Conservation (phyloP, 306 rosid species). For the Vigna hirtella region DNA sequence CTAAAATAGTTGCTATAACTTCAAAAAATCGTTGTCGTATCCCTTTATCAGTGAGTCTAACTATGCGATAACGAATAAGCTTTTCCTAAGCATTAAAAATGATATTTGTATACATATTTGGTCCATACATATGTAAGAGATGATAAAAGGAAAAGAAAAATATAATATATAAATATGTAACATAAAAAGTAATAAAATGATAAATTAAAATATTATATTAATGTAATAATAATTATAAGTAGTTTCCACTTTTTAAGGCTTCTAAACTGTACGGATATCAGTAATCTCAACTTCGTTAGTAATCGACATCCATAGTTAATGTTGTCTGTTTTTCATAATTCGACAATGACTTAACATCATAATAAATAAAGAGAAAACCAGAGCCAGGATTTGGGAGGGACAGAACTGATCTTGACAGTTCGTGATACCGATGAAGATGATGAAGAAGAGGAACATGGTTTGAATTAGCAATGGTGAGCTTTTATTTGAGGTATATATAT, state of each 20-base stretch:
- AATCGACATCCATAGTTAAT: neutral
- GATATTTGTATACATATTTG: neutral
- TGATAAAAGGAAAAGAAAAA: neutral
- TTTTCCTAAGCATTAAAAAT: neutral
- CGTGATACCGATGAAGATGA: slow-evolving; percentile 6
- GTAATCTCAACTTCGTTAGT: neutral
- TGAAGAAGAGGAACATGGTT: neutral
- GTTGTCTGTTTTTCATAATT: neutral
- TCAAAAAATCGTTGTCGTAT: no score
- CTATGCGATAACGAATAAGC: neutral
- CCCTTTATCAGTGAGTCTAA: no score
- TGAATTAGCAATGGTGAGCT: neutral
- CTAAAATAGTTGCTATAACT: no score
- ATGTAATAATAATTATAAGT: neutral
- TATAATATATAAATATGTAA: neutral
- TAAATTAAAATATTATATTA: neutral
- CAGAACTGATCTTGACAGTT: slow-evolving; percentile 8
- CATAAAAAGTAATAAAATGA: neutral
- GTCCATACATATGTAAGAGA: neutral
- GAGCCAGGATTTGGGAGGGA: neutral
- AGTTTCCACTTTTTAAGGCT: neutral
- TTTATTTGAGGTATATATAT: neutral
- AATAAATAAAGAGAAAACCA: slow-evolving; percentile 9
- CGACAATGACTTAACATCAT: neutral
- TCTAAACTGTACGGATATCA: neutral